phyloP scores from a whole-genome alignment of 2,329 filamentous ascomycete genomes.

The Aspergillus niger region DNA sequence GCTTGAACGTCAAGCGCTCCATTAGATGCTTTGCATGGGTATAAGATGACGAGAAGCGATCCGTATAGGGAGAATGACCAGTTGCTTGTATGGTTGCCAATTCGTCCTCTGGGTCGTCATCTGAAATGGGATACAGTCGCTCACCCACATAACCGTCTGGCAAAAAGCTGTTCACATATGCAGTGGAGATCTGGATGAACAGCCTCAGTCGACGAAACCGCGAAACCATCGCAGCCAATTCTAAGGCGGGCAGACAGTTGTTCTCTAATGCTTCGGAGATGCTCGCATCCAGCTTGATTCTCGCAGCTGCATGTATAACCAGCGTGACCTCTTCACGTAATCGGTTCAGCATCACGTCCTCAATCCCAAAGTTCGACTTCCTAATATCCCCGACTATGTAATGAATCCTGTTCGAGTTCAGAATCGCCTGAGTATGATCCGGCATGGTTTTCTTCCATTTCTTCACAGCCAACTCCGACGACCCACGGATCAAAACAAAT shows the following conservation, averaged over 20 bases:
- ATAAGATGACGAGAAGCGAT: slow-evolving; percentile 33
- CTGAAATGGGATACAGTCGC: slow-evolving; percentile 25
- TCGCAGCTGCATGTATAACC: slow-evolving; percentile 37
- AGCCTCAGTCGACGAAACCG: slow-evolving; percentile 31
- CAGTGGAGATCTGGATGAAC: slow-evolving; percentile 34
- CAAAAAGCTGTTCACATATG: slow-evolving; percentile 36
- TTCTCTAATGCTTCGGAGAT: slow-evolving; percentile 32
- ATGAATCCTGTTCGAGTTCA: slow-evolving; percentile 29
- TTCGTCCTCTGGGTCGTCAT: slow-evolving; percentile 32
- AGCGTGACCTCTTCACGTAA: slow-evolving; percentile 34
- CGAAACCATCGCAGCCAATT: slow-evolving; percentile 30
- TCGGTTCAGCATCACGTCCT: slow-evolving; percentile 15
- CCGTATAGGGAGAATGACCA: slow-evolving; percentile 18
- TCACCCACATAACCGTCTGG: slow-evolving; percentile 33
- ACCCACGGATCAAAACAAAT: slow-evolving; percentile 31
- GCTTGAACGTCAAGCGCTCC: slow-evolving; percentile 32
- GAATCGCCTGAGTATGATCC: slow-evolving; percentile 28
- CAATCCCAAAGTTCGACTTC: slow-evolving; percentile 29
- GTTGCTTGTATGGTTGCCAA: slow-evolving; percentile 26
- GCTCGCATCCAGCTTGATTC: slow-evolving; percentile 32
- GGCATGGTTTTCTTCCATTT: slow-evolving; percentile 36
- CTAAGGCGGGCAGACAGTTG: slow-evolving; percentile 36
- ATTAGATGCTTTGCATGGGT: slow-evolving; percentile 36
- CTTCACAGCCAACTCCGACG: slow-evolving; percentile 25
- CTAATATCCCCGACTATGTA: slow-evolving; percentile 34